Base-by-base conservation (phyloP, 768 basidiomycete species). In the Chalciporus pseudorubinellus region DNA sequence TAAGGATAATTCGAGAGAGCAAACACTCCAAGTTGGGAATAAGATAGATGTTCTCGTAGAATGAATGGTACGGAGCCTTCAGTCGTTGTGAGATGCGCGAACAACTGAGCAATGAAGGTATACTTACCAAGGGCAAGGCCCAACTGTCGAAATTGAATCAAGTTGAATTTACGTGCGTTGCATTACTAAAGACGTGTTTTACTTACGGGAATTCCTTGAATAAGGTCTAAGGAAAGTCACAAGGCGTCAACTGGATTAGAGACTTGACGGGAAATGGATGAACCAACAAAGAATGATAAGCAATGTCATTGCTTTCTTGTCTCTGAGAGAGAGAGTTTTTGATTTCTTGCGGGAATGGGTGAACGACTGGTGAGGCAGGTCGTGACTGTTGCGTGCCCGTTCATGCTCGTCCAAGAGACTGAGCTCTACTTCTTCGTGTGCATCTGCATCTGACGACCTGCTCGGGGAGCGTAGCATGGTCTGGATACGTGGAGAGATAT, bases 1-100 rank as follows among this genome's bases (percentile, higher is more conserved):
- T 98, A 99, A 5, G 93, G 93, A 71, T 95, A 95, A 62, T 85
- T 88, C 43, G 92, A 87, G 22, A 99, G 77, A 38, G 93, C 89
- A 72, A 99, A 98, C 9, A 94, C 83, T 56, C 88, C 95, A 51
- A 99, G 81, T 72, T 98, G 93, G 31, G 94, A 95, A 74, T 99
- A 99, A 28, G 95, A 97, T 55, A 99, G 70, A 71, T 95, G 89
- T 63, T 97, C 87, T 71, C 90, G 89, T 48, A 98, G 80, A 70
- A 98, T 83, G 77, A 98, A 98, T 19, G 97, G 95, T 6, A 99
- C 82, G 34, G 95, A 98, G 57, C 97, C 95, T 91, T 48, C 18
- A 55, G 26, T 31, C 52, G 48, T 19, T 24, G 44, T 34, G 52
- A 19, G 36, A 53, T 48, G 52, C 50, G 44, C 29, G 34, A 48